Conservation (phyloP, 345 rosid genomes). For the Mercurialis annua region DNA sequence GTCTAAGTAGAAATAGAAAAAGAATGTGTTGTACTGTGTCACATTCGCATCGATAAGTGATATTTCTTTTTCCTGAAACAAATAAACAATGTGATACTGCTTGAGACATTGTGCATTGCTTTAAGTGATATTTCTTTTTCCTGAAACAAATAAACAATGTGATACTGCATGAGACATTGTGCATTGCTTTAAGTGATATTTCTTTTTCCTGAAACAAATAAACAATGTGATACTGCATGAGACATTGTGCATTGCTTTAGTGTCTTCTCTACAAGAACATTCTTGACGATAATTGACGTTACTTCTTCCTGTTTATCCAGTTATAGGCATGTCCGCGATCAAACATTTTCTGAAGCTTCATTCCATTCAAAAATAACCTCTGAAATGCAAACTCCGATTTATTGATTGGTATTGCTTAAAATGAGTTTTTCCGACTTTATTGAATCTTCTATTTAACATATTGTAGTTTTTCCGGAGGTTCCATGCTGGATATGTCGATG, state of each 20-base stretch:
- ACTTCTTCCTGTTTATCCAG: neutral
- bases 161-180: neutral
- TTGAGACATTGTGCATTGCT: neutral
- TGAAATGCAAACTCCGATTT: neutral
- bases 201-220: no score
- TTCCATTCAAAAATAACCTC: neutral
- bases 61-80: no score
- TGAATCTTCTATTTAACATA: neutral
- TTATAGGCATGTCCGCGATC: neutral
- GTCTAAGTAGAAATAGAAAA: no score
- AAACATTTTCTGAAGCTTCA: neutral
- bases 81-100: neutral
- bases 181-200: no score
- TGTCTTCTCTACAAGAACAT: no score
- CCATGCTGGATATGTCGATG: conserved; percentile 94
- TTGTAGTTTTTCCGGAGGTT: conserved; percentile 77
- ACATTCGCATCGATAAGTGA: no score
- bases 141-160: no score
- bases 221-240: neutral
- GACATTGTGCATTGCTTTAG: neutral
- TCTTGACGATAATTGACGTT: neutral
- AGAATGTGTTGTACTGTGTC: no score
- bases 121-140: no score
- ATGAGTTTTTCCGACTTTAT: neutral
- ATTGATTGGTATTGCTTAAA: conserved; percentile 4